These are phyloP conservation scores for Trichosporon sp. DNA, from an alignment of 1,284 basidiomycete genomes.

Conservation along the genomic window DNA sequence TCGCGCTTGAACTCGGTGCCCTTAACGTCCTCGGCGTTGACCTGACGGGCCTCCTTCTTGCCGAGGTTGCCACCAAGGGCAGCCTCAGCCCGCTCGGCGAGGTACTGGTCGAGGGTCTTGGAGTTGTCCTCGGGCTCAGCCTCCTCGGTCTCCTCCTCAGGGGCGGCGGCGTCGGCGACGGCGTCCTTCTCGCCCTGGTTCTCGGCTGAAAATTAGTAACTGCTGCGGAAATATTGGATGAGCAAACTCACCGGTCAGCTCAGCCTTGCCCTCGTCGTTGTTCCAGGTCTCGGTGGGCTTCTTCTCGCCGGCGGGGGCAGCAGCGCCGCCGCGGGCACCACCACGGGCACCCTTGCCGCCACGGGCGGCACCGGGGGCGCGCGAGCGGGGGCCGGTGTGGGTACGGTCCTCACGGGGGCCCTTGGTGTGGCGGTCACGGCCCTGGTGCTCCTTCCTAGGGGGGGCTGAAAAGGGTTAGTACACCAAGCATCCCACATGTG, in stretches of 20 bases:
- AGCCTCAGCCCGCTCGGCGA: conserved; percentile 46
- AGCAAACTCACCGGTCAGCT: conserved; percentile 59
- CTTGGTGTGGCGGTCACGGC: conserved; percentile 46
- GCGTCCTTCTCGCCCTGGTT: conserved; percentile 50
- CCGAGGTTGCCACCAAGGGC: conserved; percentile 28
- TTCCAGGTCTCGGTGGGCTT: conserved; percentile 77
- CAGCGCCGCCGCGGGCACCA: conserved; percentile 21
- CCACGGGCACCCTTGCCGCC: conserved; percentile 35
- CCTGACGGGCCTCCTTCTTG: conserved; percentile 34
- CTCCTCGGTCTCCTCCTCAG: conserved; percentile 34
- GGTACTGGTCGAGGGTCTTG: conserved; percentile 52
- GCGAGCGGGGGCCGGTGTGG: conserved; percentile 30
- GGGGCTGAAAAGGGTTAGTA: conserved; percentile 20
- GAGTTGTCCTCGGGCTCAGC: conserved; percentile 93
- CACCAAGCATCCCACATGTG: not conserved
- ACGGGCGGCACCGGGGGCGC: conserved; percentile 35
- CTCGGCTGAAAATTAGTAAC: conserved; percentile 46
- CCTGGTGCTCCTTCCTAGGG: conserved; percentile 33
- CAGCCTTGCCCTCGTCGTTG: conserved; percentile 72
- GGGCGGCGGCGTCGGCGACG: conserved; percentile 42
- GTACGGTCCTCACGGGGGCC: conserved; percentile 41
- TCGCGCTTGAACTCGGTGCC: conserved; percentile 44
- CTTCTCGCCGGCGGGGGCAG: conserved; percentile 66
- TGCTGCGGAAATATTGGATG: conserved; percentile 16
- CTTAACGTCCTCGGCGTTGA: conserved; percentile 32